Evolutionary conservation across 2,329 filamentous ascomycete species (phyloP), one percentile per base, ranked within the genome.

Genomic region (Aureobasidium sp.): DNA sequence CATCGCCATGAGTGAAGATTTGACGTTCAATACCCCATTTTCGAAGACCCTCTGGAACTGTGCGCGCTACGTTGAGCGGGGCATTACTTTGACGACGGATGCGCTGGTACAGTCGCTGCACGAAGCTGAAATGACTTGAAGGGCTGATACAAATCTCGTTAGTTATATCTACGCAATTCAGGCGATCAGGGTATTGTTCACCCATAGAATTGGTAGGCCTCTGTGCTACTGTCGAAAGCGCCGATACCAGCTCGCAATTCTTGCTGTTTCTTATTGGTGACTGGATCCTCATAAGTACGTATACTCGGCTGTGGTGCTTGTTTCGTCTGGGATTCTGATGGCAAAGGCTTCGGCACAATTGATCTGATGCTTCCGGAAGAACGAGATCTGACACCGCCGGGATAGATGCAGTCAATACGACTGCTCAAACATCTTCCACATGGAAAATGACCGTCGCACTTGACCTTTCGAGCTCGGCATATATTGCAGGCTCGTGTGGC

Each of bases 121-220:
- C 61, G 11, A 62, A 62, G 2, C 44, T 51, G 14, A 62, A 62
- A 20, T 62, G 61, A 7, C 42, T 51, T 7, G 52, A 58, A 27
- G 61, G 61, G 31, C 31, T 34, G 31, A 34, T 12, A 34, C 31
- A 34, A 34, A 12, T 34, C 9, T 34, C 31, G 31, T 34, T 34
- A 34, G 31, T 11, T 34, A 12, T 1, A 12, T 12, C 31, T 9
- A 34, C 31, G 12, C 3, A 34, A 34, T 9, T 34, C 31, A 34
- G 31, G 31, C 12, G 12, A 34, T 34, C 31, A 12, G 31, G 9
- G 9, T 34, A 34, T 34, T 34, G 31, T 12, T 34, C 8, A 34
- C 1, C 61, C 61, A 27, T 62, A 62, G 25, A 62, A 62, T 22
- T 62, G 61, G 44, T 62, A 62, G 6, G 51, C 52, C 3, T 62